Evolutionary conservation across 371 early-diverging fungal species (phyloP), one percentile per base, ranked within the genome.

Genomic region (Rhizopus microsporus): DNA sequence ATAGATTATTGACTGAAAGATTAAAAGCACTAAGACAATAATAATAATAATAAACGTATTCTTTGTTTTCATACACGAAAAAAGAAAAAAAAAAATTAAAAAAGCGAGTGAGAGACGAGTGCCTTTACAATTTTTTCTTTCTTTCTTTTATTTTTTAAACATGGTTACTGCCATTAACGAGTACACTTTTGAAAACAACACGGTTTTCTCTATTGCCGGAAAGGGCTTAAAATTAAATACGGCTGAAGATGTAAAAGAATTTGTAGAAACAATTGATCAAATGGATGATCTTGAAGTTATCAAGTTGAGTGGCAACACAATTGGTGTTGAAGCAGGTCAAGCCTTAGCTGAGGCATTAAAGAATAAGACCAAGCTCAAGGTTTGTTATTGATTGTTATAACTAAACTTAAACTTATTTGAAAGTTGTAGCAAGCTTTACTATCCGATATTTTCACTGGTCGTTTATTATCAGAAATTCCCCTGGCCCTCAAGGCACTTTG

Each of bases 371-470:
- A 63, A 72, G 0, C 65, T 97, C 17, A 89, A 90, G 91, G 94
- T 93, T 44, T 34, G 15, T 56, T 47, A 3, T 29, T 46, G 45
- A 34, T 47, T 17, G 17, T 57, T 57, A 6, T 29, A 37, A 29
- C 15, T 33, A 10, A 6, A n/a, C 23, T 4, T 23, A 40, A 30
- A 34, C 40, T 9, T 40, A 37, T 52, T 5, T 38, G 12, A 30
- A 16, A 48, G 23, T 23, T 8, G 13, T 34, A 77, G 77, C 52
- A 63, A 48, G 89, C 90, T 31, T 76, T 83, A 48, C 71, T 90
- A 37, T 83, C 88, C 62, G 98, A 98, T 64, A 94, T 96, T 55
- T 98, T 97, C 68, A 97, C 98, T 8, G 91, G 95, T 34, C 91
- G 98, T 46, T 76, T 96, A 43, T 82, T 88, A 70, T 83, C 87